phyloP scores from a whole-genome alignment of 2,329 filamentous ascomycete species.

The Fusarium concolor region DNA sequence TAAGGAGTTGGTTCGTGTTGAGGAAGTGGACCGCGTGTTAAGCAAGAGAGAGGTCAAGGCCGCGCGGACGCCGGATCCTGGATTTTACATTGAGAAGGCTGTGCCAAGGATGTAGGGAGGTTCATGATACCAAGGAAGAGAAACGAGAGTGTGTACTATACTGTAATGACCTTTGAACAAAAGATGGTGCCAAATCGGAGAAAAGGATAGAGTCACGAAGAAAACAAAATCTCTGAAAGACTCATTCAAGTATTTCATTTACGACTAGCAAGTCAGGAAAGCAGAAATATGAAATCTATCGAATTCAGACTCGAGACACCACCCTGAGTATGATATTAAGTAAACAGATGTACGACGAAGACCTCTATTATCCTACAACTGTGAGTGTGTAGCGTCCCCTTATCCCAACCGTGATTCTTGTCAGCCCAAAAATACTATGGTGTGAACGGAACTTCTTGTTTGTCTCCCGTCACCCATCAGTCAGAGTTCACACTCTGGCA shows the following conservation, averaged over 20 bases:
- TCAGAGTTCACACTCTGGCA: background rate
- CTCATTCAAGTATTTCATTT: background rate
- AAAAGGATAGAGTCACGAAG: constrained; percentile 10
- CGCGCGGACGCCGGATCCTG: constrained; percentile 78
- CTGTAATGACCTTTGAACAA: constrained; percentile 48
- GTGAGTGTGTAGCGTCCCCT: constrained; percentile 7
- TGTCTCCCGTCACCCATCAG: background rate
- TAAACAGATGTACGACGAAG: constrained; percentile 26
- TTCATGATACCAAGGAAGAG: constrained; percentile 3
- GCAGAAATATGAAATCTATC: background rate
- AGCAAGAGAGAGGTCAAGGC: constrained; percentile 76
- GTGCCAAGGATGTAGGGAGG: constrained; percentile 42
- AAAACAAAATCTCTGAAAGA: constrained; percentile 24
- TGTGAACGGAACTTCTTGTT: background rate
- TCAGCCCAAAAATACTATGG: constrained; percentile 9
- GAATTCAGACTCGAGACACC: constrained; percentile 9
- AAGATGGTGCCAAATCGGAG: constrained; percentile 18
- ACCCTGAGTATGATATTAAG: constrained; percentile 12
- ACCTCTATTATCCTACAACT: constrained; percentile 39
- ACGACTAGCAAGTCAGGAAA: background rate
- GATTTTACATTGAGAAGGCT: constrained; percentile 81
- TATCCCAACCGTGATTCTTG: constrained; percentile 16
- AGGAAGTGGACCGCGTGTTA: constrained; percentile 76
- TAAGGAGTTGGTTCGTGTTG: constrained; percentile 88
- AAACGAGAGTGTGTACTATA: constrained; percentile 48